phyloP scores from a whole-genome alignment of 1,284 basidiomycete species.

The Rhodotorula sp. region DNA sequence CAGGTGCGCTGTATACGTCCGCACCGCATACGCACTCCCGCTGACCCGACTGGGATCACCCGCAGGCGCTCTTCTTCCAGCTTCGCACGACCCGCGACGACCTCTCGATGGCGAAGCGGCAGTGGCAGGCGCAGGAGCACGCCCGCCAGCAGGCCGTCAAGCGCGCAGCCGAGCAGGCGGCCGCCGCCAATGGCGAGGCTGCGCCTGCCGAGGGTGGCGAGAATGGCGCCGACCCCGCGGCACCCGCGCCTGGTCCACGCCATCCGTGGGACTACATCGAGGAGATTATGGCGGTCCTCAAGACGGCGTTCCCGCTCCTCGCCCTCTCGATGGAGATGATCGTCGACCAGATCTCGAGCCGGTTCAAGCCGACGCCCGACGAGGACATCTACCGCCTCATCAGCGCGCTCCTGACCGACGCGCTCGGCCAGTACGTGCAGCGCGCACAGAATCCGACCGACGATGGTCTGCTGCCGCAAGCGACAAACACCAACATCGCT shows the following conservation, averaged over 20 bases:
- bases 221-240: constrained; percentile 14
- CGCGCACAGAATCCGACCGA: constrained; percentile 60
- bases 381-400: constrained; percentile 95
- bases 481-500: constrained; percentile 63
- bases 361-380: constrained; percentile 88
- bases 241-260: constrained; percentile 31
- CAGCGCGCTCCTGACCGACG: constrained; percentile 73
- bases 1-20: constrained; percentile 63
- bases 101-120: constrained; percentile 57
- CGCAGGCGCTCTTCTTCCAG: constrained; percentile 90
- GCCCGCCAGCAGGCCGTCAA: constrained; percentile 7
- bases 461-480: constrained; percentile 68
- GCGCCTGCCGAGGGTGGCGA: constrained; percentile 48
- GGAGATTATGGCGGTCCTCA: constrained; percentile 90
- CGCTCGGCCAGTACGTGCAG: constrained; percentile 68
- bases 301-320: constrained; percentile 93
- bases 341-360: constrained; percentile 88
- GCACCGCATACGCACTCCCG: not conserved
- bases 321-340: constrained; percentile 96
- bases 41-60: constrained; percentile 8
- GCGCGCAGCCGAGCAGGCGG: constrained; percentile 12
- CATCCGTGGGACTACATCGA: constrained; percentile 85
- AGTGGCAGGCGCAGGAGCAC: constrained; percentile 42
- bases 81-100: constrained; percentile 91
- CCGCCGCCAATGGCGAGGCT: constrained; percentile 57